A percentile compares a stretch with the other conserved stretches of the same genome.
These are phyloP conservation scores for Paxillus involutus DNA, from an alignment of 768 basidiomycete species.

Conservation along the genomic window DNA sequence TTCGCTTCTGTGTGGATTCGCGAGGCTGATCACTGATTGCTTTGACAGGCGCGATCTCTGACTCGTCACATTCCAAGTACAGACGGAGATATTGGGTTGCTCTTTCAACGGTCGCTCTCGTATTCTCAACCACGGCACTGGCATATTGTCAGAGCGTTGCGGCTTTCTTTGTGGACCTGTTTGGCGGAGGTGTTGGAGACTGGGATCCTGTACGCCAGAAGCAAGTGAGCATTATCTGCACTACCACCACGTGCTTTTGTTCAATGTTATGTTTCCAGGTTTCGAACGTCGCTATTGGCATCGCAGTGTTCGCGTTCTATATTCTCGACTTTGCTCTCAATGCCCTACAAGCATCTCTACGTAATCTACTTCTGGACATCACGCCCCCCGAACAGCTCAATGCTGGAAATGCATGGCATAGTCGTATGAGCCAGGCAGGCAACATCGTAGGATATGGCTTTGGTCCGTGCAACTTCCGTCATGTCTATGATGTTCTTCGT, in stretches of 20 bases:
- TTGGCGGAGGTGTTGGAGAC: slow-evolving; percentile 75
- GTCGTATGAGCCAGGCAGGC: slow-evolving; percentile 94
- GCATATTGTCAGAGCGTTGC: slow-evolving; percentile 83
- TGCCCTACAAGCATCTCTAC: slow-evolving; percentile 87
- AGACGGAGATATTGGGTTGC: slow-evolving; percentile 91
- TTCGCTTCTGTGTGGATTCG: not conserved
- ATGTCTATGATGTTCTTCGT: not conserved
- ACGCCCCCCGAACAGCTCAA: slow-evolving; percentile 88
- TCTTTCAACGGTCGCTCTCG: slow-evolving; percentile 81
- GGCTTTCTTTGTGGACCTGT: slow-evolving; percentile 70
- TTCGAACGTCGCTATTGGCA: slow-evolving; percentile 69
- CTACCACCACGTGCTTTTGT: not conserved
- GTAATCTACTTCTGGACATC: slow-evolving; percentile 92
- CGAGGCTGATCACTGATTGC: slow-evolving; percentile 1
- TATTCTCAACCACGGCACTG: slow-evolving; percentile 72
- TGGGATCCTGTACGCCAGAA: slow-evolving; percentile 79
- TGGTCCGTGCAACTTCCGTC: slow-evolving; percentile 45
- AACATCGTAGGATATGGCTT: slow-evolving; percentile 95
- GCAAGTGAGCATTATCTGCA: slow-evolving; percentile 43
- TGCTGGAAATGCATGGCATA: slow-evolving; percentile 97
- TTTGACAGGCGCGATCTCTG: slow-evolving; percentile 84
- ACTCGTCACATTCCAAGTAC: slow-evolving; percentile 88
- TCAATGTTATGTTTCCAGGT: slow-evolving; percentile 42
- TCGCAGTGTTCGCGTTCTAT: slow-evolving; percentile 91
- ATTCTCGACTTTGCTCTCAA: slow-evolving; percentile 97